Percentiles rank a stretch among this genome's conserved stretches.
phyloP scores from a whole-genome alignment of 768 basidiomycete genomes.

The Mycena sanguinolenta region DNA sequence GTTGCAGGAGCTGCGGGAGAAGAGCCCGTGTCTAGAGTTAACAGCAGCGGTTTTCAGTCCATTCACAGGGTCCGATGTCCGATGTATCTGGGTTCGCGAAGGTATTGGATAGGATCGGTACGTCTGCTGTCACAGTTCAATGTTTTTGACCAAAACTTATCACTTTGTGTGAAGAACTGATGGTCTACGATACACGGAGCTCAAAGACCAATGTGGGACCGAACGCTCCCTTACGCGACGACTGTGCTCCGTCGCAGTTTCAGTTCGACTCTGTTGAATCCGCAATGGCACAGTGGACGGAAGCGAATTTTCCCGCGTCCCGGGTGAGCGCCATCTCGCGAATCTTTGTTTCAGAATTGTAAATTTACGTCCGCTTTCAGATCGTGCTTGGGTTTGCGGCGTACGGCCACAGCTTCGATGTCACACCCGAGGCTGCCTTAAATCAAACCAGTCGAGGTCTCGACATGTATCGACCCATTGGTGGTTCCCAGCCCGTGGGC shows the following conservation, averaged over 20 bases:
- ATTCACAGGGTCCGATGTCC: not conserved
- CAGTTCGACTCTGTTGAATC: not conserved
- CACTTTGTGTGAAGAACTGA: not conserved
- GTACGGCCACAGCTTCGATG: constrained; percentile 84
- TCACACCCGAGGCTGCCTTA: constrained; percentile 51
- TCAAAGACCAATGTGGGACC: not conserved
- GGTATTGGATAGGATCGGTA: not conserved
- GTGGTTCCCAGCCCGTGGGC: constrained; percentile 62
- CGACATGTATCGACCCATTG: constrained; percentile 57
- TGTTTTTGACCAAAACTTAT: no score
- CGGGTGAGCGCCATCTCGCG: not conserved
- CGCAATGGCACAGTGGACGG: no score
- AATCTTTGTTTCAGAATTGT: no score
- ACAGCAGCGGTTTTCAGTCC: not conserved
- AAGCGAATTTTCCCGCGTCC: not conserved
- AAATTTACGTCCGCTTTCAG: constrained; percentile 19
- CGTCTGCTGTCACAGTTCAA: no score
- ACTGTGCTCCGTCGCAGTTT: not conserved
- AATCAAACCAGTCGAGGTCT: constrained; percentile 48
- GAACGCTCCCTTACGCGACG: not conserved
- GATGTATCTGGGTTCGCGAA: not conserved
- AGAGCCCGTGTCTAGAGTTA: no score
- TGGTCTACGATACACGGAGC: not conserved
- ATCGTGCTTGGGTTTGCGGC: constrained; percentile 88
- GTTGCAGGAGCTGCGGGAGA: not conserved